phyloP scores from a whole-genome alignment of 1,284 basidiomycete species.

The Paramarasmius palmivorus region DNA sequence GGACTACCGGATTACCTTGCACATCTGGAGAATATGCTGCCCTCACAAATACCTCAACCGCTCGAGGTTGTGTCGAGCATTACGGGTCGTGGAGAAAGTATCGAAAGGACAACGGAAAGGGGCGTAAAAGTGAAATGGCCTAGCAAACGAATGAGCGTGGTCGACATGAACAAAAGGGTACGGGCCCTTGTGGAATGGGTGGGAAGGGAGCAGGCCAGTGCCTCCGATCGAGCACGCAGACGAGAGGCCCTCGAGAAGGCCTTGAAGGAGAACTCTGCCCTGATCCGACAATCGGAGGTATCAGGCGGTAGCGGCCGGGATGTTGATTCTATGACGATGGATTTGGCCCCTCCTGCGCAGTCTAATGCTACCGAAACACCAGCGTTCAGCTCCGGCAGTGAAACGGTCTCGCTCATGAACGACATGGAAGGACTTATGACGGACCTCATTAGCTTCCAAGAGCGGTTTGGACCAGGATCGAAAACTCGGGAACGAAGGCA shows the following conservation, averaged over 20 bases:
- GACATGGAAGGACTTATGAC: slow-evolving; percentile 89
- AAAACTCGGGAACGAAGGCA: slow-evolving; percentile 44
- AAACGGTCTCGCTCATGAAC: slow-evolving; percentile 56
- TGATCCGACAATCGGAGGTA: not conserved
- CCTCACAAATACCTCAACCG: slow-evolving; percentile 71
- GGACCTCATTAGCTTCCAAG: slow-evolving; percentile 85
- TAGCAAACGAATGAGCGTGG: slow-evolving; percentile 89
- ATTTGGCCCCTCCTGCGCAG: slow-evolving; percentile 5
- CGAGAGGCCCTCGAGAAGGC: slow-evolving; percentile 64
- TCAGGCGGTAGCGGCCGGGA: not conserved
- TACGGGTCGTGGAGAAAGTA: slow-evolving; percentile 39
- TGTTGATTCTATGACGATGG: slow-evolving; percentile 22
- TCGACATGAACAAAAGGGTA: slow-evolving; percentile 97
- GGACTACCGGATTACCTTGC: slow-evolving; percentile 92
- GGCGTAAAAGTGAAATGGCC: slow-evolving; percentile 95
- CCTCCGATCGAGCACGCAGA: slow-evolving; percentile 70
- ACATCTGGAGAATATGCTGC: slow-evolving; percentile 85
- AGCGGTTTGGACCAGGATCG: slow-evolving; percentile 68
- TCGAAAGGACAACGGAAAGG: slow-evolving; percentile 72
- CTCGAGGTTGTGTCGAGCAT: slow-evolving; percentile 64
- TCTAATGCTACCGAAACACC: not conserved
- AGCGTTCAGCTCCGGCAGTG: not conserved
- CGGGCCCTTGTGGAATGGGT: slow-evolving; percentile 92
- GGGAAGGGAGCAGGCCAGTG: slow-evolving; percentile 78
- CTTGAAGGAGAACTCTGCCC: slow-evolving; percentile 36